A percentile compares a stretch with the other conserved stretches of the same genome.
These are phyloP conservation scores for Castanopsis chinensis DNA, from an alignment of 306 rosid species.

Conservation along the genomic window DNA sequence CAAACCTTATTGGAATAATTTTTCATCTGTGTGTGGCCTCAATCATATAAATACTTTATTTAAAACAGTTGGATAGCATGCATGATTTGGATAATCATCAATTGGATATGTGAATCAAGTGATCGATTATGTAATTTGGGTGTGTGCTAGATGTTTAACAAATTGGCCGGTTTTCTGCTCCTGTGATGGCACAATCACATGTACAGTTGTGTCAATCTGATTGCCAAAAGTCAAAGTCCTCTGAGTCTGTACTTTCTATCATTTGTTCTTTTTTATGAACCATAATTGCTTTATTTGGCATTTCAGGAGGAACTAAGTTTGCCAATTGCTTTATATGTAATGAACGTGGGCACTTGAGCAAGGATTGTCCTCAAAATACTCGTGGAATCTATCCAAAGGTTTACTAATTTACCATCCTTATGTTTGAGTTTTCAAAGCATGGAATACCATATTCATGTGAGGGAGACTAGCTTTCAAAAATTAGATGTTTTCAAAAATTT, in stretches of 20 bases:
- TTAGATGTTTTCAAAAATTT: not conserved
- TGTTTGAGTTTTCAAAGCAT: not conserved
- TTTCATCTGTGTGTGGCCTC: not conserved
- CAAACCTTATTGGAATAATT: not conserved
- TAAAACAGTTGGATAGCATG: not conserved
- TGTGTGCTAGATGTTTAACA: not conserved
- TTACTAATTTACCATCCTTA: not conserved
- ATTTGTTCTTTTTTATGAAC: slow-evolving; percentile 5
- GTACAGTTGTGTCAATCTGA: not conserved
- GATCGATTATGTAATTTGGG: not conserved
- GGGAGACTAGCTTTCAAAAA: not conserved
- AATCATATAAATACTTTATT: not conserved
- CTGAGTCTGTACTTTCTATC: not conserved
- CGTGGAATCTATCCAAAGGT: slow-evolving; percentile 97
- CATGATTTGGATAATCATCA: not conserved
- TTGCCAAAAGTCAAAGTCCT: not conserved
- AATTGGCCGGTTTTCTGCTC: not conserved
- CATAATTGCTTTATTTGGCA: slow-evolving; percentile 20
- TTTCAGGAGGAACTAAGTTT: slow-evolving; percentile 85
- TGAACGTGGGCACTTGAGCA: slow-evolving; percentile 84
- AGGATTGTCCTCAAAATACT: slow-evolving; percentile 79
- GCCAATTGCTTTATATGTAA: slow-evolving; percentile 90
- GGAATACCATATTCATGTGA: not conserved
- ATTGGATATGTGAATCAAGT: not conserved
- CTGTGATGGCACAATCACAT: not conserved